Base-by-base conservation (phyloP, 2,329 filamentous ascomycete species). In the Ramularia endophylla region DNA sequence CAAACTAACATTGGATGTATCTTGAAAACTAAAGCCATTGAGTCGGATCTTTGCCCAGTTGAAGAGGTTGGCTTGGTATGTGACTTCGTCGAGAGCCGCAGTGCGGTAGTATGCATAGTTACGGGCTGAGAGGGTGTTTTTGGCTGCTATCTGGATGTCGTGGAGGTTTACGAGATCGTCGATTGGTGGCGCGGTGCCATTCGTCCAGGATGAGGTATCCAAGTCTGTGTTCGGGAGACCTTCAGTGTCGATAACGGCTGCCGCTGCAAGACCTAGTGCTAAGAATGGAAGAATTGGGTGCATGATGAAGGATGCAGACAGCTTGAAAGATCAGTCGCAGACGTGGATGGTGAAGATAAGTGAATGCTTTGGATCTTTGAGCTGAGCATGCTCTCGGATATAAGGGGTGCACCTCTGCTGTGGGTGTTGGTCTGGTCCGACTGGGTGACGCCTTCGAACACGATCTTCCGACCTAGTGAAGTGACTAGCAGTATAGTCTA, bases 101-200 rank as follows among this genome's bases (percentile, higher is more conserved):
- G 54, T 54, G 18, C 56, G 48, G 39, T 58, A 58, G 37, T 57
- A 59, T 3, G 56, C 54, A 37, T 59, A 59, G 27, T 46, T 65
- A 72, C 60, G 69, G 65, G 40, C 74, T 66, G 17, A 78, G 18
- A 59, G 50, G n/a, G 48, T 52, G 40, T 58, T 73, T 5, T 64
- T 63, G 18, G 72, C 70, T 8, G 67, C 69, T 4, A 57, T 49
- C 19, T 58, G 54, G 9, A 58, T 48, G 42, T 58, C 55, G 34
- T 58, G 48, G 17, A 52, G 42, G 32, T 56, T 50, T 17, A 54
- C 50, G 7, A 56, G 41, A 27, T 54, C 49, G 20, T 43, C 45
- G 15, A 58, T 52, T 8, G 54, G 48, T n/a, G 55, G 55, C 2
- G 47, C 41, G 15, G 43, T 41, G 20, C 55, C 54, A 20, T 43